These are phyloP conservation scores for Clavispora vitiphila DNA, from an alignment of 805 yeast genomes.

Conservation along the genomic window DNA sequence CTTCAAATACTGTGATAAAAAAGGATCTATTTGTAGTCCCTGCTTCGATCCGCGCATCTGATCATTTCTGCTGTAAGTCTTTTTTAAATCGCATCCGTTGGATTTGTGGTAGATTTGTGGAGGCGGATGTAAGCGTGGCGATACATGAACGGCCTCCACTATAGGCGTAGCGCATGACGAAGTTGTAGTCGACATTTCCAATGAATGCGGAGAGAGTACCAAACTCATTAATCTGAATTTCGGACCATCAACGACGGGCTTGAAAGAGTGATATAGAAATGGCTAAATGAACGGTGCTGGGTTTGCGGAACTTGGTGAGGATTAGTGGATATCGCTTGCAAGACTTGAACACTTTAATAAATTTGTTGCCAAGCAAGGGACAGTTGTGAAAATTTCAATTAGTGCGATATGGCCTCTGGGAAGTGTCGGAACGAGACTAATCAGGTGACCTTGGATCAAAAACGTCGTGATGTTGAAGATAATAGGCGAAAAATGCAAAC, in stretches of 20 bases:
- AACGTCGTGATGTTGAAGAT: too few relatives aligned
- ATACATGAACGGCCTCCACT: constrained; percentile 1
- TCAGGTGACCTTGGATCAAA: background rate
- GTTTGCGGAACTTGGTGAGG: background rate
- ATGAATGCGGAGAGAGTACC: constrained; percentile 8
- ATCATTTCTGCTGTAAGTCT: background rate
- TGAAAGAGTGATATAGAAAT: background rate
- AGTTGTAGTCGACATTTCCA: constrained; percentile 9
- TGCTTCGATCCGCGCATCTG: background rate
- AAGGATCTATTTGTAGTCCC: constrained; percentile 9
- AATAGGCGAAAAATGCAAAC: background rate
- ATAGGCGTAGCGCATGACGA: constrained; percentile 3
- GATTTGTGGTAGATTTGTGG: constrained; percentile 1
- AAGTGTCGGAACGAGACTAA: background rate
- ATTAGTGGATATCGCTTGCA: too few relatives aligned
- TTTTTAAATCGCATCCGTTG: background rate
- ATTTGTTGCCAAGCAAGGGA: background rate
- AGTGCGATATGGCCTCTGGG: background rate
- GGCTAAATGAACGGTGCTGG: background rate
- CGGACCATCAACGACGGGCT: background rate
- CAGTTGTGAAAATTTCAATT: background rate
- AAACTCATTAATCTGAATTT: constrained; percentile 7
- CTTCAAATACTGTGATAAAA: constrained; percentile 14
- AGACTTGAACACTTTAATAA: too few relatives aligned
- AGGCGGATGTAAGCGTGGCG: constrained; percentile 4